These are phyloP conservation scores for Sarcodon sp. DNA, from an alignment of 768 basidiomycete species.

Conservation along the genomic window DNA sequence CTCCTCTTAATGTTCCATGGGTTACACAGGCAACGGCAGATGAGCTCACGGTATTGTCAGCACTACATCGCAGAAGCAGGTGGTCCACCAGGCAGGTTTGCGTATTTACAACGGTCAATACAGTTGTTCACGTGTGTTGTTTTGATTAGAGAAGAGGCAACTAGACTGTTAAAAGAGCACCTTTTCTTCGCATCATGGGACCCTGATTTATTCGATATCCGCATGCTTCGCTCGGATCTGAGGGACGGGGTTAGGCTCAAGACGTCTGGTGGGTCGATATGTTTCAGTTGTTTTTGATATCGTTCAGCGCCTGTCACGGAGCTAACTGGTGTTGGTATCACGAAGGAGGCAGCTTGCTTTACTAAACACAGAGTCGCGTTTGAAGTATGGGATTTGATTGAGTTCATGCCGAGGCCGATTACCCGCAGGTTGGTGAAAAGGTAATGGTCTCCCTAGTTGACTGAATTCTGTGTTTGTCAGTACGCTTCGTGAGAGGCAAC, in stretches of 20 bases:
- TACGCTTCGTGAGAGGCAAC: conserved; percentile 4
- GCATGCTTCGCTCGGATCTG: conserved; percentile 31
- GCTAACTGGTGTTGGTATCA: no score
- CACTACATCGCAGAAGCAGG: no score
- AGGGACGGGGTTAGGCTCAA: conserved; percentile 42
- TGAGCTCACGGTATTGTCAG: no score
- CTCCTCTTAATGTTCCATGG: not conserved
- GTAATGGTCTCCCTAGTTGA: not conserved
- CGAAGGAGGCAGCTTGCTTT: conserved; percentile 47
- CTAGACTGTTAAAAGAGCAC: conserved; percentile 28
- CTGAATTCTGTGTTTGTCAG: not conserved
- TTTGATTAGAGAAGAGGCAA: conserved; percentile 43
- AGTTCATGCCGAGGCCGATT: conserved; percentile 34
- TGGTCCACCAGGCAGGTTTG: no score
- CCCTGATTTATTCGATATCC: conserved; percentile 37
- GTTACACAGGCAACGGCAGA: no score
- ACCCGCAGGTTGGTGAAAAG: conserved; percentile 19
- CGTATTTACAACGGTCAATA: no score
- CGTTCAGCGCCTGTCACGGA: no score
- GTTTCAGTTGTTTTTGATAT: not conserved
- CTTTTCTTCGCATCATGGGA: conserved; percentile 70
- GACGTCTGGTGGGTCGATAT: conserved; percentile 40
- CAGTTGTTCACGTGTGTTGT: no score
- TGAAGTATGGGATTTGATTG: conserved; percentile 29
- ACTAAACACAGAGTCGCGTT: conserved; percentile 24